Percentiles rank a stretch among this genome's conserved stretches.
Evolutionary conservation across 371 early-diverging fungal genomes (phyloP).

Genomic region (Apophysomyces ossiformis): DNA sequence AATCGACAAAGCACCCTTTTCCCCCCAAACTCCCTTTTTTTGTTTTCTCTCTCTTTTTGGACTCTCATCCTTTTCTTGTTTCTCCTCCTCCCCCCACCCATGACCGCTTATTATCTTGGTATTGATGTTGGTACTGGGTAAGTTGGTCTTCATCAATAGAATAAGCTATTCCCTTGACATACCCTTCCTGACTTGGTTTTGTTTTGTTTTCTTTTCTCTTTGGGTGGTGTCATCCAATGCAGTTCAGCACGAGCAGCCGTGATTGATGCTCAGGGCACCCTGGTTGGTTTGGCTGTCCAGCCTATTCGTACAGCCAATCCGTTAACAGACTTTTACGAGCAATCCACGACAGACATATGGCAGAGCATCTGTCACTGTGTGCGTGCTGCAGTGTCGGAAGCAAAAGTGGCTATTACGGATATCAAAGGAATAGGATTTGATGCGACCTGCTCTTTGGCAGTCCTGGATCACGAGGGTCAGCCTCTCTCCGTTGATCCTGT

Average conservation of each 20-base stretch:
- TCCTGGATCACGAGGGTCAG: constrained; percentile 50
- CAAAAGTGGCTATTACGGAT: constrained; percentile 36
- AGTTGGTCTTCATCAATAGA: neutral
- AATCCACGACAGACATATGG: constrained; percentile 77
- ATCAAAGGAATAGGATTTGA: constrained; percentile 77
- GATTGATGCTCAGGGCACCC: constrained; percentile 54
- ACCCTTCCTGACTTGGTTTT: no score
- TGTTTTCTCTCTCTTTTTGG: neutral
- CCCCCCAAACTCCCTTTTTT: neutral
- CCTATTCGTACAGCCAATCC: constrained; percentile 55
- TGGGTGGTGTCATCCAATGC: no score
- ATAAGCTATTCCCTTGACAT: no score
- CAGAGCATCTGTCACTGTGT: constrained; percentile 54
- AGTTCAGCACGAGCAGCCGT: constrained; percentile 68
- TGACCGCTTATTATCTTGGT: constrained; percentile 56
- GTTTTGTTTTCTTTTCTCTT: no score
- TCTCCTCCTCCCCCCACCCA: no score
- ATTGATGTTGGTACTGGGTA: constrained; percentile 78
- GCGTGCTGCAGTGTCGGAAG: constrained; percentile 36
- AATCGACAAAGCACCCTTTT: neutral
- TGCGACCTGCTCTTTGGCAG: constrained; percentile 78
- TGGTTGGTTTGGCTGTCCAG: constrained; percentile 54
- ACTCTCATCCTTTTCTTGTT: no score
- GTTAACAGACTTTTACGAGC: constrained; percentile 64
- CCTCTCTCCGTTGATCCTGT: constrained; percentile 58